Conservation (phyloP, 129 eudicot species). For the Flaveria trinervia region DNA sequence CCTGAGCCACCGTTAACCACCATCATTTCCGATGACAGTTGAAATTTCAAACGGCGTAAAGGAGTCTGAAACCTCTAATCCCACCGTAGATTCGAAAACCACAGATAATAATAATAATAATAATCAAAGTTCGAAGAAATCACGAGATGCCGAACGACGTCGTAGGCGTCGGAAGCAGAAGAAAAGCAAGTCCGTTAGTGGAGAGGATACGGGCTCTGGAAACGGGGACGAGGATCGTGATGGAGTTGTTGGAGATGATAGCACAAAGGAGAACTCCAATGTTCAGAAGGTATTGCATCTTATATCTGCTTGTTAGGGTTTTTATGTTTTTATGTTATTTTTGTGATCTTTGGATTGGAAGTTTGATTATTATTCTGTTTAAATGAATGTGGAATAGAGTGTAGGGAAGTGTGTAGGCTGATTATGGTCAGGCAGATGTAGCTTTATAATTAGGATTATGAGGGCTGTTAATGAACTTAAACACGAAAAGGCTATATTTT, state of each 20-base stretch:
- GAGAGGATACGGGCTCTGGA: slow-evolving; percentile 37
- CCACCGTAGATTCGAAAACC: slow-evolving; percentile 49
- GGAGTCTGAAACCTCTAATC: slow-evolving; percentile 18
- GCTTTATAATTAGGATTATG: not conserved
- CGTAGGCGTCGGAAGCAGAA: slow-evolving; percentile 94
- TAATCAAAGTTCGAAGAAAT: slow-evolving; percentile 49
- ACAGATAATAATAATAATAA: slow-evolving; percentile 33
- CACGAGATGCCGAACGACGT: slow-evolving; percentile 72
- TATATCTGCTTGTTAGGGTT: slow-evolving; percentile 30
- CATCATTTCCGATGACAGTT: slow-evolving; percentile 43
- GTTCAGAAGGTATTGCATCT: slow-evolving; percentile 50
- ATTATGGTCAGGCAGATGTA: not conserved
- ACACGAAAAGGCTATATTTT: not conserved
- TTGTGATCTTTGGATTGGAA: not conserved
- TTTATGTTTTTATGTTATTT: not conserved
- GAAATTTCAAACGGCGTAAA: slow-evolving; percentile 44
- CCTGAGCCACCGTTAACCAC: slow-evolving; percentile 5
- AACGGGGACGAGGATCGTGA: slow-evolving; percentile 31
- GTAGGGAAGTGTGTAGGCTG: not conserved
- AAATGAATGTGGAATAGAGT: not conserved
- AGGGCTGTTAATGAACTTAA: not conserved
- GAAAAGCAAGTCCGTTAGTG: slow-evolving; percentile 59
- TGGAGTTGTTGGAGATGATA: slow-evolving; percentile 28
- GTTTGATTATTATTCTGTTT: not conserved
- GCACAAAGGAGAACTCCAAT: slow-evolving; percentile 59